phyloP scores from a whole-genome alignment of 192 early-diverging fungal genomes.

The Podila horticola region DNA sequence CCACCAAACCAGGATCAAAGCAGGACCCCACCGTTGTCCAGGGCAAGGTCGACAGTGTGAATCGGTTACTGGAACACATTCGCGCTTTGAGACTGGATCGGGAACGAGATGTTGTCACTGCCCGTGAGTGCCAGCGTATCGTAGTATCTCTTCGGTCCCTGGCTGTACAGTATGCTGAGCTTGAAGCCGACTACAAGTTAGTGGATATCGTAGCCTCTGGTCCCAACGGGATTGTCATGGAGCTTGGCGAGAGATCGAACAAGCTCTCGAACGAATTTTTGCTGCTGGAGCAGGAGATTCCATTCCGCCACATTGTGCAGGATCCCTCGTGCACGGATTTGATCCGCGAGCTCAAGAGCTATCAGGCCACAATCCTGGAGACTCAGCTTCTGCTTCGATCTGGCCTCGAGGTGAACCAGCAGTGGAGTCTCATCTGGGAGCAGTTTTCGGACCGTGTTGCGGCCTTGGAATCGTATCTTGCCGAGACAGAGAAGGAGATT shows the following conservation, averaged over 20 bases:
- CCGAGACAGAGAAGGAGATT: constrained; percentile 27
- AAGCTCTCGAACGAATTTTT: constrained; percentile 26
- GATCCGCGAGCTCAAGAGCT: constrained; percentile 27
- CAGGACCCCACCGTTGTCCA: constrained; percentile 28
- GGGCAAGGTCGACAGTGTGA: constrained; percentile 17
- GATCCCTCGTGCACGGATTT: constrained; percentile 26
- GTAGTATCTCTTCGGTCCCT: background rate
- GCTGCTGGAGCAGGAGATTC: constrained; percentile 21
- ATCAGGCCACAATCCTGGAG: constrained; percentile 16
- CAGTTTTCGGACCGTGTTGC: constrained; percentile 36
- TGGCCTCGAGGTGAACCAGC: constrained; percentile 39
- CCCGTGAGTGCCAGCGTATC: constrained; percentile 35
- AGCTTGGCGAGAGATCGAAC: constrained; percentile 11
- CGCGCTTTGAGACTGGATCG: constrained; percentile 25
- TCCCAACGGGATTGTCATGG: constrained; percentile 11
- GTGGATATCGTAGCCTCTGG: constrained; percentile 26
- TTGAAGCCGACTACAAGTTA: constrained; percentile 4
- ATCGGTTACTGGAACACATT: constrained; percentile 25
- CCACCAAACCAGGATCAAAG: constrained; percentile 11
- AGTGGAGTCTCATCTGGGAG: constrained; percentile 46
- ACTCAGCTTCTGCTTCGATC: constrained; percentile 14
- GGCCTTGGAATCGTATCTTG: constrained; percentile 23
- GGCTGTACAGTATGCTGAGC: background rate
- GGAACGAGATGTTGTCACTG: constrained; percentile 39
- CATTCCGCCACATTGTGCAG: constrained; percentile 19